Percentiles rank a stretch among this genome's conserved stretches.
These are phyloP conservation scores for Drechslera avenae DNA, from an alignment of 2,329 filamentous ascomycete genomes.

Conservation along the genomic window DNA sequence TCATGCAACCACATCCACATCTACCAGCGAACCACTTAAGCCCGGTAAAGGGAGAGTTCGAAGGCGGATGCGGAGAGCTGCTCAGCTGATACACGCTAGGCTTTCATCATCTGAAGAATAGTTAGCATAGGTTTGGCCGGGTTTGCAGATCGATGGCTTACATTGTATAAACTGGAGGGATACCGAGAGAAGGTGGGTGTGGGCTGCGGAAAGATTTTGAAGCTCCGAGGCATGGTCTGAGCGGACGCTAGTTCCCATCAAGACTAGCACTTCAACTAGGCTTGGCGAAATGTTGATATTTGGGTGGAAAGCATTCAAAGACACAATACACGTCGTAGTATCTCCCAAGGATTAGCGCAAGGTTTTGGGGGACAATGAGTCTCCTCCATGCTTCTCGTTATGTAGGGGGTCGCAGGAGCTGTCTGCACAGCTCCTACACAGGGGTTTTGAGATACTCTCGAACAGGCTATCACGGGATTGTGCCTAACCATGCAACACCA, in stretches of 20 bases:
- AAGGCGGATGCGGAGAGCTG: constrained; percentile 68
- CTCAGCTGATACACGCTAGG: constrained; percentile 94
- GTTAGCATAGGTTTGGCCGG: constrained; percentile 27
- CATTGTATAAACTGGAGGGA: constrained; percentile 99
- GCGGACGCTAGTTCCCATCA: constrained; percentile 28
- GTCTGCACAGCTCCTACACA: constrained; percentile 38
- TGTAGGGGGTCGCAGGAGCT: constrained; percentile 16
- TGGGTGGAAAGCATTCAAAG: neutral
- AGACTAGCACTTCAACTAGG: constrained; percentile 20
- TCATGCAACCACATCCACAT: constrained; percentile 76
- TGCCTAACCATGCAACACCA: constrained; percentile 13
- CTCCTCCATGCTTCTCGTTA: constrained; percentile 24
- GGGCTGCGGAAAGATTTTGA: constrained; percentile 44
- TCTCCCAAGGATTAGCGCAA: no score
- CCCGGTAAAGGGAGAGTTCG: constrained; percentile 86
- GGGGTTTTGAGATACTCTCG: constrained; percentile 43
- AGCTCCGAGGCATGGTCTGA: constrained; percentile 17
- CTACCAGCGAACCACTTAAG: constrained; percentile 82
- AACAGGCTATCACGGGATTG: constrained; percentile 39
- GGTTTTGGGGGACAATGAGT: constrained; percentile 24
- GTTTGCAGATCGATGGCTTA: constrained; percentile 59
- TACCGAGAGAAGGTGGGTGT: constrained; percentile 61
- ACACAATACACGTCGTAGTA: neutral
- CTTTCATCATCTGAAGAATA: constrained; percentile 92
- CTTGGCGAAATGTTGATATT: constrained; percentile 21